These are phyloP conservation scores for Plasmodium inui DNA, from an alignment of 169 alveolate species.

Conservation along the genomic window DNA sequence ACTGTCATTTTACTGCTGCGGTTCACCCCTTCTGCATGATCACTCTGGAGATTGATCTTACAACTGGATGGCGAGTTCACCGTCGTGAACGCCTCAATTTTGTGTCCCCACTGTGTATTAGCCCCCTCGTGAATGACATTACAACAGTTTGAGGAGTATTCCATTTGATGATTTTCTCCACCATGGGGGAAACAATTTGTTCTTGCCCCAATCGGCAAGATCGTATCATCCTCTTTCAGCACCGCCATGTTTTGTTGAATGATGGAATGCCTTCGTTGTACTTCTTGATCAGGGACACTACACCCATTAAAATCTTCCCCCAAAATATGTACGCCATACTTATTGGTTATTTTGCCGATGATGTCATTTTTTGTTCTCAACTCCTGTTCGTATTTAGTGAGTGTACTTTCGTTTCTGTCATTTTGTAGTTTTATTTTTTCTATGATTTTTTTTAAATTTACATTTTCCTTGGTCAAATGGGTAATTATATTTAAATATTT, in stretches of 20 bases:
- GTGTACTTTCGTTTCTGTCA: conserved; percentile 28
- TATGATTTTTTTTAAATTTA: conserved; percentile 61
- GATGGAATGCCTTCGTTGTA: background rate
- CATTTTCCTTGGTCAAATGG: conserved; percentile 56
- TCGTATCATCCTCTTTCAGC: background rate
- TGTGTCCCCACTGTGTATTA: background rate
- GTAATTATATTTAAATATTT: conserved; percentile 54
- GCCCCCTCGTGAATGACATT: background rate
- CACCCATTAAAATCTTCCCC: background rate
- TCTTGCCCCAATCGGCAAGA: background rate
- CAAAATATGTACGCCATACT: background rate
- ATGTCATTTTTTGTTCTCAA: conserved; percentile 60
- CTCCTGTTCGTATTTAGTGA: conserved; percentile 50
- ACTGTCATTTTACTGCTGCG: background rate
- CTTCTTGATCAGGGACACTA: background rate
- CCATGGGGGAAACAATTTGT: background rate
- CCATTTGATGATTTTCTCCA: background rate
- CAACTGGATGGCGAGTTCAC: background rate
- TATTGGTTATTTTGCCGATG: conserved; percentile 14
- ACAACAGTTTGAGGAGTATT: background rate
- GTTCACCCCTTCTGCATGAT: background rate
- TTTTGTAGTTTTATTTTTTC: conserved; percentile 9
- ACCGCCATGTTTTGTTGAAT: background rate
- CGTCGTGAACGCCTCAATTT: background rate
- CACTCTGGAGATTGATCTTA: background rate